Conservation (phyloP, 1,284 basidiomycete genomes). For the Malassezia slooffiae region DNA sequence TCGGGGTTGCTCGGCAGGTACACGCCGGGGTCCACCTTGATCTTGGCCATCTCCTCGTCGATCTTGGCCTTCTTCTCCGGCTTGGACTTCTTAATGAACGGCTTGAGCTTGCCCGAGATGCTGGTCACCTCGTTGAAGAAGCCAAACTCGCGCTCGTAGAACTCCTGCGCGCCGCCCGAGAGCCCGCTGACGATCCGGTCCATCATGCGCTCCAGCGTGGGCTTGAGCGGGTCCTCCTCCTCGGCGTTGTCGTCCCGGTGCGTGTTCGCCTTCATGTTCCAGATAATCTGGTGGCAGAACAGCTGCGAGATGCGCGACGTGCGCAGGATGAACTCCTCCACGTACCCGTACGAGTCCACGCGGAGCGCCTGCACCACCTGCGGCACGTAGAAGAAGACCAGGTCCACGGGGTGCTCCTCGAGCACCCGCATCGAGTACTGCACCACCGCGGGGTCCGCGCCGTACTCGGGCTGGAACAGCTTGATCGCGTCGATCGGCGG, state of each 20-base stretch:
- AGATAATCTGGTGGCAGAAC: conserved; percentile 99
- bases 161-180: conserved; percentile 77
- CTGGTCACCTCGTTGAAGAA: conserved; percentile 96
- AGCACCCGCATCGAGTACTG: conserved; percentile 95
- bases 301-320: conserved; percentile 93
- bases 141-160: conserved; percentile 87
- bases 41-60: conserved; percentile 98
- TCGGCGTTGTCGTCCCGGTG: conserved; percentile 69
- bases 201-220: conserved; percentile 76
- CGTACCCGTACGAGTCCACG: conserved; percentile 69
- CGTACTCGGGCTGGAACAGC: conserved; percentile 36
- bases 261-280: conserved; percentile 99
- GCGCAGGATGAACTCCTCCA: conserved; percentile 89
- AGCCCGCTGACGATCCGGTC: conserved; percentile 69
- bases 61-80: conserved; percentile 99
- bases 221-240: conserved; percentile 86
- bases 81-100: conserved; percentile 89
- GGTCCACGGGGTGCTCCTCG: conserved; percentile 82
- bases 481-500: conserved; percentile 57
- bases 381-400: conserved; percentile 98
- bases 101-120: conserved; percentile 94
- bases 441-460: conserved; percentile 63
- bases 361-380: conserved; percentile 92
- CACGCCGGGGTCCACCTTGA: conserved; percentile 80
- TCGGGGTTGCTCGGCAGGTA: conserved; percentile 97